These are phyloP conservation scores for Fusarium sp. DNA, from an alignment of 2,329 filamentous ascomycete genomes.

Conservation along the genomic window DNA sequence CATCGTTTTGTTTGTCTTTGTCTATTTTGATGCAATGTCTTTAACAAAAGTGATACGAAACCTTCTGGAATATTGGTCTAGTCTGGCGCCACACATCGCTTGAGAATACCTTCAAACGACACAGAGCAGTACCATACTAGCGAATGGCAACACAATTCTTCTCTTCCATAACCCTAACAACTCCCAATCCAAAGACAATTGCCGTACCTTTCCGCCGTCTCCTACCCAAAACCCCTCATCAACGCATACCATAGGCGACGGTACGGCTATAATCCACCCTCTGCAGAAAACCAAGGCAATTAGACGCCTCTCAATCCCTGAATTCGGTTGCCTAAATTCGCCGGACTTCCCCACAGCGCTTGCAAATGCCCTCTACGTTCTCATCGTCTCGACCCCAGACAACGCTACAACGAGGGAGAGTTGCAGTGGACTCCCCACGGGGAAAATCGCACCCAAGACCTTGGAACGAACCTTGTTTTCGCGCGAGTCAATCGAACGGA, in stretches of 20 bases:
- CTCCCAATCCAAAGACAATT: neutral
- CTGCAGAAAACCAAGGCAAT: neutral
- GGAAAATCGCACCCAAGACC: constrained; percentile 19
- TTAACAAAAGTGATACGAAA: neutral
- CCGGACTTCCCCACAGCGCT: constrained; percentile 3
- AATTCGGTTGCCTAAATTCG: constrained; percentile 18
- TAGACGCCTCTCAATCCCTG: neutral
- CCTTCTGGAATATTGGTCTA: neutral
- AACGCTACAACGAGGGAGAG: neutral
- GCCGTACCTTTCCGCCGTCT: neutral
- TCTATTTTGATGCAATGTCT: neutral
- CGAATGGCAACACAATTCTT: neutral
- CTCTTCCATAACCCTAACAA: neutral
- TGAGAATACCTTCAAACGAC: neutral
- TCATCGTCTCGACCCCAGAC: constrained; percentile 8
- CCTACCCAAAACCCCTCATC: neutral
- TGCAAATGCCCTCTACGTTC: constrained; percentile 8
- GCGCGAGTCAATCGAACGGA: constrained; percentile 27
- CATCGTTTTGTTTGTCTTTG: neutral
- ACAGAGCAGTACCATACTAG: neutral
- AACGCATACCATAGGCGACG: neutral
- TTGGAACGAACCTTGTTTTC: constrained; percentile 32
- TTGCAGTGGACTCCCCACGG: constrained; percentile 19
- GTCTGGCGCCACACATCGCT: too few relatives aligned
- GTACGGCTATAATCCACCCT: neutral